Percentiles rank a stretch among this genome's conserved stretches.
Conservation (phyloP, 352 stramenopile genomes). For the Globisporangium takayamanum region DNA sequence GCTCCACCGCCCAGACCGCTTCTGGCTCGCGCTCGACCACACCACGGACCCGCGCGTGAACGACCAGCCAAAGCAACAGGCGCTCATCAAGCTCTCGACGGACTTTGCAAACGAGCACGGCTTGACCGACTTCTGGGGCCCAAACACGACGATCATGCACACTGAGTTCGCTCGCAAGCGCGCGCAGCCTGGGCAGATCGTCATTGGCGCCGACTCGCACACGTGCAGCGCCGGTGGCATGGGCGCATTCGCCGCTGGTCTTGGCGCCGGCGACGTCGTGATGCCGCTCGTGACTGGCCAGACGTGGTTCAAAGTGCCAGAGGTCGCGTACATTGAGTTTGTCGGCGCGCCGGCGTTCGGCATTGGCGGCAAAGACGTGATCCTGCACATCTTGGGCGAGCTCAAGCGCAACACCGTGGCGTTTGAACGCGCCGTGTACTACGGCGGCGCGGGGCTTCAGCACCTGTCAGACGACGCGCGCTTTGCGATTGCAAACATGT, state of each 20-base stretch:
- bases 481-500: conserved; percentile 86
- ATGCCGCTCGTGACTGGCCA: conserved; percentile 83
- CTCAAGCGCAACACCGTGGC: conserved; percentile 86
- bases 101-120: conserved; percentile 76
- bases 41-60: conserved; percentile 82
- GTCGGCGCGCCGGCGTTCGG: conserved; percentile 54
- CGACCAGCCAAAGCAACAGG: conserved; percentile 72
- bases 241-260: conserved; percentile 72
- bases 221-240: conserved; percentile 74
- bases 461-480: conserved; percentile 72
- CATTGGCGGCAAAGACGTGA: conserved; percentile 84
- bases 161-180: conserved; percentile 84
- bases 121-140: conserved; percentile 79
- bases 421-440: conserved; percentile 71
- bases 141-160: conserved; percentile 85
- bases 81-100: conserved; percentile 83
- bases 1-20: conserved; percentile 81
- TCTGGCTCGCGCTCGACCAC: conserved; percentile 84
- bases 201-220: conserved; percentile 79
- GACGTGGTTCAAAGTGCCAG: conserved; percentile 85
- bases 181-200: conserved; percentile 77
- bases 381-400: conserved; percentile 78
- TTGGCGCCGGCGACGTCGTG: conserved; percentile 74
- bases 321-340: conserved; percentile 82
- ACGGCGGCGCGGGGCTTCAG: conserved; percentile 60